A percentile compares a stretch with the other conserved stretches of the same genome.
phyloP scores from a whole-genome alignment of 129 eudicot genomes.

The Lonicera japonica region DNA sequence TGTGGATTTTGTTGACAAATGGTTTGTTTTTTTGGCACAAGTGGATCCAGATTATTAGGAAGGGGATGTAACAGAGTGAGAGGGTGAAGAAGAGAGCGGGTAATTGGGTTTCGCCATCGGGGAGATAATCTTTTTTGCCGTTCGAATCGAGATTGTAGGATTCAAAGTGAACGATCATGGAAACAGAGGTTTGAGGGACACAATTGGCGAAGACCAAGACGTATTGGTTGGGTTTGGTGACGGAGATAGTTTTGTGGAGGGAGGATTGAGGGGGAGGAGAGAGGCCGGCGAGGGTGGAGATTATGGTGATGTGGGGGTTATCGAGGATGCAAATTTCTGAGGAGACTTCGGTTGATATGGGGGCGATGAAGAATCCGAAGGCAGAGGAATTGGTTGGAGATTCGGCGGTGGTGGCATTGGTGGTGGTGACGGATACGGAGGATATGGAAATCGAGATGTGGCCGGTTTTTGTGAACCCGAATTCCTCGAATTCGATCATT shows the following conservation, averaged over 20 bases:
- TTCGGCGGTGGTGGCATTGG: slow-evolving; percentile 30
- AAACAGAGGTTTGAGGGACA: slow-evolving; percentile 53
- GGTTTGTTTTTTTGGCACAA: slow-evolving; percentile 38
- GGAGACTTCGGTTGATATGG: slow-evolving; percentile 70
- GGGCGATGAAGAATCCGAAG: slow-evolving; percentile 77
- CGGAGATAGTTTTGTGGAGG: slow-evolving; percentile 43
- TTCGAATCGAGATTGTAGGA: slow-evolving; percentile 62
- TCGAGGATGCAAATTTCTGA: slow-evolving; percentile 70
- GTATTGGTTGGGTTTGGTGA: slow-evolving; percentile 63
- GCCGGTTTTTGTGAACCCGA: slow-evolving; percentile 96
- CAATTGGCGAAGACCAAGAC: slow-evolving; percentile 83
- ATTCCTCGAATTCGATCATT: slow-evolving; percentile 93
- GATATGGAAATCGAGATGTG: slow-evolving; percentile 53
- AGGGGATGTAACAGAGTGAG: slow-evolving; percentile 44
- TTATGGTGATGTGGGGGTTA: slow-evolving; percentile 31
- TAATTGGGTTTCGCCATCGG: slow-evolving; percentile 78
- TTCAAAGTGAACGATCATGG: slow-evolving; percentile 76
- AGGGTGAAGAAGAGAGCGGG: slow-evolving; percentile 55
- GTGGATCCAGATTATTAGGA: slow-evolving; percentile 53
- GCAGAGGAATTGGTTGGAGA: slow-evolving; percentile 30
- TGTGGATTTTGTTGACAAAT: slow-evolving; percentile 77
- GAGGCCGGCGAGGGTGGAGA: slow-evolving; percentile 71
- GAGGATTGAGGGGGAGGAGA: slow-evolving; percentile 78
- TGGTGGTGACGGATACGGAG: slow-evolving; percentile 56
- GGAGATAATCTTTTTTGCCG: slow-evolving; percentile 47